Percentiles rank a stretch among this genome's conserved stretches.
These are phyloP conservation scores for Chrysoporthe puriensis DNA, from an alignment of 2,329 filamentous ascomycete genomes.

Conservation along the genomic window DNA sequence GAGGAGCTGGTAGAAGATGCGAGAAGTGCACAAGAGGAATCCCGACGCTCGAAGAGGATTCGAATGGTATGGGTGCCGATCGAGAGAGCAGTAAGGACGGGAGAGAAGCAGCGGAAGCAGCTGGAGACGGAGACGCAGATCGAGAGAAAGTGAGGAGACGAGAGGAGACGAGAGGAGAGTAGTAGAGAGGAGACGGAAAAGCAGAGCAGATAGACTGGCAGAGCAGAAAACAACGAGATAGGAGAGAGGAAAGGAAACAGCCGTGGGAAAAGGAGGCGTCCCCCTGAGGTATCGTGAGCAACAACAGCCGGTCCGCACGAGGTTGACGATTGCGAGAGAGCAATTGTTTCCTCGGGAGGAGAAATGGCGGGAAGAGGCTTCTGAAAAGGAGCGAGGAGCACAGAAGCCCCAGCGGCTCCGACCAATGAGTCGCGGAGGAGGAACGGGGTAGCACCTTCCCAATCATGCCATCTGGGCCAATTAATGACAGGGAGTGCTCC, in stretches of 20 bases:
- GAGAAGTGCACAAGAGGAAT: constrained; percentile 28
- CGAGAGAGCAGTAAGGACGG: constrained; percentile 18
- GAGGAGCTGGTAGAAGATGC: constrained; percentile 28
- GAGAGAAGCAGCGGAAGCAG: constrained; percentile 10
- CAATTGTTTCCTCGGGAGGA: constrained; percentile 10
- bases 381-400: constrained; percentile 19
- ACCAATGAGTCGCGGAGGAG: constrained; percentile 7
- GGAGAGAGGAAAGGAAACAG: constrained; percentile 46
- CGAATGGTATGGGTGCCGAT: constrained; percentile 29
- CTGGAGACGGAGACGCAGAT: constrained; percentile 30
- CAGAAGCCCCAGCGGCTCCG: not conserved
- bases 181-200: constrained; percentile 35
- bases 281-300: constrained; percentile 44
- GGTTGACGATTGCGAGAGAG: constrained; percentile 39
- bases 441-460: constrained; percentile 12
- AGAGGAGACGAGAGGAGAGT: constrained; percentile 23
- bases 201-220: constrained; percentile 33
- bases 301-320: constrained; percentile 42
- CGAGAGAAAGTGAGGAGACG: constrained; percentile 30
- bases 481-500: constrained; percentile 6
- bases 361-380: constrained; percentile 13
- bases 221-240: constrained; percentile 41
- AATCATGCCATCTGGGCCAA: constrained; percentile 15
- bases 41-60: constrained; percentile 32
- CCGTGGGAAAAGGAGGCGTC: constrained; percentile 43